phyloP scores from a whole-genome alignment of 139 green algal genomes.

The Ettlia oleoabundans region DNA sequence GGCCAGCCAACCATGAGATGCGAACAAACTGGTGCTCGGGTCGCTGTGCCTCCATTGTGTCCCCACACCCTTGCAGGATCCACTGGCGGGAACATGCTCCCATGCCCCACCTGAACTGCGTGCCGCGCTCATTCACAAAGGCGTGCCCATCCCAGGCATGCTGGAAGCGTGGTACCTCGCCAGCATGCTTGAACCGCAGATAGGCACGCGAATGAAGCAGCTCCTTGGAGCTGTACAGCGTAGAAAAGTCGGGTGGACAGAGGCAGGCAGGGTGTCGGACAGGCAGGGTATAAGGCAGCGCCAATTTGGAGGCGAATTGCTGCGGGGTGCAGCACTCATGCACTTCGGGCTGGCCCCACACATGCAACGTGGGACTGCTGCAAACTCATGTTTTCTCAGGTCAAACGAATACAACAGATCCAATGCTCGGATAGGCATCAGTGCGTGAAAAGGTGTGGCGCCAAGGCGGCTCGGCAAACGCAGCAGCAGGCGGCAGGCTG shows the following conservation, averaged over 20 bases:
- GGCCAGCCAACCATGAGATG: too few species aligned
- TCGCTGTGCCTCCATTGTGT: too few species aligned
- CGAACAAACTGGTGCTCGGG: too few species aligned
- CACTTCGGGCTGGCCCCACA: too few species aligned
- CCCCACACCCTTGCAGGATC: not conserved
- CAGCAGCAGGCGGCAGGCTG: not conserved
- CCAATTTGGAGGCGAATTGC: too few species aligned
- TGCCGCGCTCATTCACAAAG: constrained; percentile 71
- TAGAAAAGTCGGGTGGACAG: too few species aligned
- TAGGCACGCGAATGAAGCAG: constrained; percentile 64
- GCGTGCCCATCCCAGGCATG: constrained; percentile 65
- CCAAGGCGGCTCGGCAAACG: not conserved
- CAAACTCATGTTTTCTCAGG: too few species aligned
- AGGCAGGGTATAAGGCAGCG: too few species aligned
- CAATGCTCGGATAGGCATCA: not conserved
- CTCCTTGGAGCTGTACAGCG: constrained; percentile 53
- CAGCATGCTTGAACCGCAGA: constrained; percentile 63
- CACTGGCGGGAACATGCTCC: not conserved
- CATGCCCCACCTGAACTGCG: constrained; percentile 38
- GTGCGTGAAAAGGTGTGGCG: not conserved
- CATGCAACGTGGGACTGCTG: too few species aligned
- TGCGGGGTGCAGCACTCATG: too few species aligned
- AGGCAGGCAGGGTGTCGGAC: not conserved
- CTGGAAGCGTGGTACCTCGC: constrained; percentile 71
- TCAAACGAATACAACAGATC: too few species aligned